phyloP scores from a whole-genome alignment of 2,329 filamentous ascomycete genomes.

The Mollisiaceae sp. region DNA sequence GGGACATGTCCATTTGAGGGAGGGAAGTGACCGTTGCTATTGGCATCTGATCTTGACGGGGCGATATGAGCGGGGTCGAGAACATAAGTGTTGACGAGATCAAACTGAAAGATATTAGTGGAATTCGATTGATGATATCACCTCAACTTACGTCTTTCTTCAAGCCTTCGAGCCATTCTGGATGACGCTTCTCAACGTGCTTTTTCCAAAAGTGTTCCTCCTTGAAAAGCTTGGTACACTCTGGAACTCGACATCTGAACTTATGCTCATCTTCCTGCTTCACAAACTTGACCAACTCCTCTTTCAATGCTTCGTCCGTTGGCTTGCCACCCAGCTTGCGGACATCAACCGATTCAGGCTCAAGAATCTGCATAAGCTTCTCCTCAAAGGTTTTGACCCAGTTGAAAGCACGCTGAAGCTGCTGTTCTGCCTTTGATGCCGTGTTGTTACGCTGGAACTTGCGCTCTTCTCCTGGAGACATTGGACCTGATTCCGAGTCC shows the following conservation, averaged over 20 bases:
- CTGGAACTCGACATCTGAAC: slow-evolving; percentile 93
- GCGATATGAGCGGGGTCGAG: slow-evolving; percentile 94
- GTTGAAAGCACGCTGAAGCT: slow-evolving; percentile 92
- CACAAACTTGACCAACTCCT: slow-evolving; percentile 84
- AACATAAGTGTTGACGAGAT: slow-evolving; percentile 92
- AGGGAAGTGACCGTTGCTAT: slow-evolving; percentile 95
- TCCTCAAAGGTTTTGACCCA: slow-evolving; percentile 99
- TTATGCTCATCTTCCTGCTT: slow-evolving; percentile 99
- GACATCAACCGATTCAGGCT: slow-evolving; percentile 85
- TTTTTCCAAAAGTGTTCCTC: slow-evolving; percentile 97
- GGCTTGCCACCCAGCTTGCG: slow-evolving; percentile 90
- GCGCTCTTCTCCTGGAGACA: slow-evolving; percentile 71
- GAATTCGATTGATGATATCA: slow-evolving; percentile 8
- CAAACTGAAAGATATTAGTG: slow-evolving; percentile 64
- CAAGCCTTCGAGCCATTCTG: slow-evolving; percentile 82
- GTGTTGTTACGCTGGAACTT: slow-evolving; percentile 67
- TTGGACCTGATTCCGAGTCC: slow-evolving; percentile 57
- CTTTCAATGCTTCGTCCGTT: slow-evolving; percentile 82
- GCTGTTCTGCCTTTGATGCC: slow-evolving; percentile 81
- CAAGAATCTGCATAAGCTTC: slow-evolving; percentile 89
- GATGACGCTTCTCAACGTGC: slow-evolving; percentile 94
- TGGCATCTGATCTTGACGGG: slow-evolving; percentile 89
- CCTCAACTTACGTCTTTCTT: slow-evolving; percentile 79
- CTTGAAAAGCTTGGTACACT: slow-evolving; percentile 97
- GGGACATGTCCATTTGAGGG: slow-evolving; percentile 75